These are phyloP conservation scores for Aspergillus jensenii DNA, from an alignment of 2,329 filamentous ascomycete species.

Conservation along the genomic window DNA sequence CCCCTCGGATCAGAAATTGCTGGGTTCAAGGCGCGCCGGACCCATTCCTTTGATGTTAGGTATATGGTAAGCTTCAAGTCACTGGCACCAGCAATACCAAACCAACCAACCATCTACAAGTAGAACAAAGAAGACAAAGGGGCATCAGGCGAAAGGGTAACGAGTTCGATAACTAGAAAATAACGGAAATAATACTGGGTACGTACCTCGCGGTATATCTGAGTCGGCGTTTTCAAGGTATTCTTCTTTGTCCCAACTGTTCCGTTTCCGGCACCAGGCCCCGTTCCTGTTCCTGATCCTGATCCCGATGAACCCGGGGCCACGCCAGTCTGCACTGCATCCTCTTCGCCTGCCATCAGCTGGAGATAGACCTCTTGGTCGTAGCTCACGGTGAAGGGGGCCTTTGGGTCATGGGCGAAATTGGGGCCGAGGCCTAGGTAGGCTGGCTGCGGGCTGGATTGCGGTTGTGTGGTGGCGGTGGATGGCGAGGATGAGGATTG, in stretches of 20 bases:
- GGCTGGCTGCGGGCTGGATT: not conserved
- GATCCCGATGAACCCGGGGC: too few species aligned
- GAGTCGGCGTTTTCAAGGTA: slow-evolving; percentile 27
- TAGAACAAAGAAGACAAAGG: not conserved
- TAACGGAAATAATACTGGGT: not conserved
- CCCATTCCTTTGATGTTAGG: slow-evolving; percentile 25
- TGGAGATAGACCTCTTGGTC: slow-evolving; percentile 34
- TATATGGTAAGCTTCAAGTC: not conserved
- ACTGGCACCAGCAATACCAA: not conserved
- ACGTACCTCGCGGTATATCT: slow-evolving; percentile 31
- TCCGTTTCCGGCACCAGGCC: not conserved
- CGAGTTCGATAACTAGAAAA: not conserved
- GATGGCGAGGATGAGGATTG: not conserved
- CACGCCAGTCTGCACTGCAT: not conserved
- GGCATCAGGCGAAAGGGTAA: not conserved
- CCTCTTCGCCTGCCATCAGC: slow-evolving; percentile 22
- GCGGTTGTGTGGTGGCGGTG: not conserved
- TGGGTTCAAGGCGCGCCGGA: slow-evolving; percentile 26
- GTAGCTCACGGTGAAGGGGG: slow-evolving; percentile 25
- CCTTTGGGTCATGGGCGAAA: slow-evolving; percentile 18
- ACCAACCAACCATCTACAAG: not conserved
- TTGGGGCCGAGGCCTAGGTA: slow-evolving; percentile 54
- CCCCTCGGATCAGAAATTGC: slow-evolving; percentile 28
- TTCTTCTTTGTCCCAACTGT: slow-evolving; percentile 12
- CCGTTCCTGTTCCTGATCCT: slow-evolving; percentile 7